Evolutionary conservation across 345 rosid genomes (phyloP).

Genomic region (Punica granatum): DNA sequence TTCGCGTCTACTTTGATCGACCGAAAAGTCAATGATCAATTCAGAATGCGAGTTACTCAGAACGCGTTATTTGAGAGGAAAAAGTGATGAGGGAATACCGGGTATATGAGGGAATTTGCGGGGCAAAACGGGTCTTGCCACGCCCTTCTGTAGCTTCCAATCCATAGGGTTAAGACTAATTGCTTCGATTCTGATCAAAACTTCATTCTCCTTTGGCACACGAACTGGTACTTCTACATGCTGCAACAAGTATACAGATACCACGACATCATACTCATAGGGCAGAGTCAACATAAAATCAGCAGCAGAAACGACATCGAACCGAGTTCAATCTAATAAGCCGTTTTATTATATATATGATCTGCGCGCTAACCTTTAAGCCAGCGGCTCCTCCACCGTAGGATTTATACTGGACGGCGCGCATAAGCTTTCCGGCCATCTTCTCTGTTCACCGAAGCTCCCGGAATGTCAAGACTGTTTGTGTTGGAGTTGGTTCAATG

Average conservation of each 20-base stretch:
- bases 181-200: slow-evolving; percentile 15
- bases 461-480: background rate
- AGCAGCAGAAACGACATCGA: background rate
- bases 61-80: background rate
- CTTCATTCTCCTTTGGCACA: slow-evolving; percentile 7
- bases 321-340: background rate
- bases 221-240: slow-evolving; percentile 16
- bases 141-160: slow-evolving; percentile 20
- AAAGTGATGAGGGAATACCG: background rate
- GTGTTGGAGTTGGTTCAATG: slow-evolving; percentile 6
- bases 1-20: no score
- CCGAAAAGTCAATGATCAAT: background rate
- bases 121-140: slow-evolving; percentile 13
- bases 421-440: slow-evolving; percentile 38
- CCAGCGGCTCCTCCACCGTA: slow-evolving; percentile 50
- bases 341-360: background rate
- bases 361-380: slow-evolving; percentile 27
- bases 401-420: slow-evolving; percentile 23
- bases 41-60: background rate
- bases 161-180: slow-evolving; percentile 16
- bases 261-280: no score
- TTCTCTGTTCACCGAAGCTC: background rate
- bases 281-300: background rate
- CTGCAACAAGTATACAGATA: slow-evolving; percentile 7
- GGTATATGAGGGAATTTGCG: slow-evolving; percentile 24